phyloP scores from a whole-genome alignment of 257 asterid genomes.

The Gardenia jasminoides region DNA sequence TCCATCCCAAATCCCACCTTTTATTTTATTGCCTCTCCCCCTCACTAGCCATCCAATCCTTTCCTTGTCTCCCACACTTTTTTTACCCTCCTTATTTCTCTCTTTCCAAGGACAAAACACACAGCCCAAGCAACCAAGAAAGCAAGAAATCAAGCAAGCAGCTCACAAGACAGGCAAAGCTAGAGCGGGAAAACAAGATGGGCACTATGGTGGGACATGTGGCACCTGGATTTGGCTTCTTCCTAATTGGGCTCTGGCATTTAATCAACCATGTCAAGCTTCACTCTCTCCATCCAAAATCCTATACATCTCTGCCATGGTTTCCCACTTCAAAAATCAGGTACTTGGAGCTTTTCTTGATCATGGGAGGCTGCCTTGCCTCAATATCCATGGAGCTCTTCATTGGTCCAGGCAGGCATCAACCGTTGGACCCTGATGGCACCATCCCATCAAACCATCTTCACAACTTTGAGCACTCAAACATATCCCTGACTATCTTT shows the following conservation, averaged over 20 bases:
- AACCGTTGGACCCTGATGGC: conserved; percentile 39
- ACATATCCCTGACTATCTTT: conserved; percentile 62
- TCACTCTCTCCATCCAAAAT: conserved; percentile 50
- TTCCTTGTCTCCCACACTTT: not conserved
- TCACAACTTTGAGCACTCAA: conserved; percentile 73
- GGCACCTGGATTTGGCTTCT: conserved; percentile 63
- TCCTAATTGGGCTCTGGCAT: conserved; percentile 72
- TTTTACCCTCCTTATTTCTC: not conserved
- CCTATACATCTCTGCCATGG: conserved; percentile 70
- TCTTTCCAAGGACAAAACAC: not conserved
- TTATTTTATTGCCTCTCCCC: not conserved
- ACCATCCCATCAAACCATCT: conserved; percentile 54
- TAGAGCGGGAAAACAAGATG: conserved; percentile 17
- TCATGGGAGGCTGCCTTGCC: conserved; percentile 36
- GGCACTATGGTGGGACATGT: conserved; percentile 74
- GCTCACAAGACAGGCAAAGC: not conserved
- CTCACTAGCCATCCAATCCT: not conserved
- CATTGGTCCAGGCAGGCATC: conserved; percentile 49
- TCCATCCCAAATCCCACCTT: conserved; percentile 1
- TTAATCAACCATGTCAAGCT: conserved; percentile 60
- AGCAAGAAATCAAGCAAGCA: not conserved
- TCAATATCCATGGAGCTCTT: conserved; percentile 56
- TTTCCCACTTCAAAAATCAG: conserved; percentile 48
- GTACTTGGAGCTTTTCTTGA: conserved; percentile 53
- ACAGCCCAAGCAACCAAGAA: not conserved